Evolutionary conservation across 108 stramenopile species (phyloP), one percentile per base, ranked within the genome.

Genomic region (Cyclotella atomus): DNA sequence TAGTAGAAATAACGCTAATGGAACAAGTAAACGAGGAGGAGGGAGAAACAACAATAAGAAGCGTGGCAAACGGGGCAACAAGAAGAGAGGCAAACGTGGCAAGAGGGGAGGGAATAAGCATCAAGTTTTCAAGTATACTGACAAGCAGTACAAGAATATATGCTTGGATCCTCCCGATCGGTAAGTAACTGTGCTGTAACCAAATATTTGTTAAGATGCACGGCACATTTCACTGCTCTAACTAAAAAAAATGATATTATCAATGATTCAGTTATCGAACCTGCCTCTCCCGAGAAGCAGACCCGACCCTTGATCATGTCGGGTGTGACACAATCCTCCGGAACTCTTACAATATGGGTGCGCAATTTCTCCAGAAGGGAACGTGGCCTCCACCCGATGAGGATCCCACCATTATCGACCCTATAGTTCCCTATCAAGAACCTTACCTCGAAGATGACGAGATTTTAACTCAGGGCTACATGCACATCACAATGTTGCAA

Each of bases 121-220:
- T 24, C 19, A 53, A 24, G 17, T 25, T 25, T 33, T 38, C 15
- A 65, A 47, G 65, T 50, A 45, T 63, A 36, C 29, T 15, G 44
- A 45, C n/a, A 41, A 32, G 12, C n/a, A 45, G 2, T 65, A 47
- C 28, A 47, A 27, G 25, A 50, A 65, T 65, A 29, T 65, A 17
- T 65, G 65, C n/a, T 38, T 65, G 16, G 15, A 47, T 65, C 65
- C 65, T 33, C 65, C 65, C n/a, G 65, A 65, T 49, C 65, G 43
- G 46, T 65, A 27, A 45, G 57, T 32, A 15, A 1, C 12, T 5
- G 57, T 59, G 20, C 10, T 53, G 21, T 53, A 1, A 10, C 2
- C 12, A 10, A 2, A 5, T 23, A 24, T 1, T 23, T 5, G 52
- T 53, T 1, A 3, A 2, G 1, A 53, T 10, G 52, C 10, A 1